Evolutionary conservation across 352 stramenopile species (phyloP), one percentile per base, ranked within the genome.

Genomic region (Phytophthora sojae): DNA sequence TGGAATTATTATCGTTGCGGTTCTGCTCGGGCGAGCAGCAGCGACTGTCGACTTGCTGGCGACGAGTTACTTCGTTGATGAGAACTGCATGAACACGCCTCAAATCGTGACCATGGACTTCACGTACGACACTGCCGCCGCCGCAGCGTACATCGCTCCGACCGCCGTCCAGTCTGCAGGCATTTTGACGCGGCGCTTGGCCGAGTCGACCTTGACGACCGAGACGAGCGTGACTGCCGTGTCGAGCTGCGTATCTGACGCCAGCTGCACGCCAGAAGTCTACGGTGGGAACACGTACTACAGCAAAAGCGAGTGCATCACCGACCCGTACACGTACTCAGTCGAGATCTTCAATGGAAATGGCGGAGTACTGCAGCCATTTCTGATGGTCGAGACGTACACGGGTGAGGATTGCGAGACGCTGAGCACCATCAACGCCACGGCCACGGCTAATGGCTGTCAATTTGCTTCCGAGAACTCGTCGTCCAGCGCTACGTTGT

Each of bases 371-470:
- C 2, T 54, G 21, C 60, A 67, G 21, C 60, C 47, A 25, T 67
- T 60, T 50, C 49, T 67, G 60, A 67, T 67, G 50, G 35, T 67
- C 2, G 60, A 67, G 60, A 67, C 60, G 35, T 67, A 67, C 50
- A 54, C 32, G 8, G 60, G 60, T 6, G 17, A 15, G 12, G 37
- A 60, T 6, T 67, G 60, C 15, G 60, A 23, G 47, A 65, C 47
- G 6, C 45, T 65, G 45, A 67, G 50, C 49, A 60, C 32, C 2
- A 59, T 67, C 60, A 67, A 67, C 23, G 60, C 60, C 21, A 67
- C 60, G 0, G 32, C 45, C 23, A 55, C 60, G 6, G 60, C 49
- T 11, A 15, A 60, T 7, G 60, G 60, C 49, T 67, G 60, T n/a
- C 60, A 67, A 29, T 67, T 67, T 11, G 60, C 49, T 4, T 60